phyloP scores from a whole-genome alignment of 768 basidiomycete genomes.

The Pleurotus platypus region DNA sequence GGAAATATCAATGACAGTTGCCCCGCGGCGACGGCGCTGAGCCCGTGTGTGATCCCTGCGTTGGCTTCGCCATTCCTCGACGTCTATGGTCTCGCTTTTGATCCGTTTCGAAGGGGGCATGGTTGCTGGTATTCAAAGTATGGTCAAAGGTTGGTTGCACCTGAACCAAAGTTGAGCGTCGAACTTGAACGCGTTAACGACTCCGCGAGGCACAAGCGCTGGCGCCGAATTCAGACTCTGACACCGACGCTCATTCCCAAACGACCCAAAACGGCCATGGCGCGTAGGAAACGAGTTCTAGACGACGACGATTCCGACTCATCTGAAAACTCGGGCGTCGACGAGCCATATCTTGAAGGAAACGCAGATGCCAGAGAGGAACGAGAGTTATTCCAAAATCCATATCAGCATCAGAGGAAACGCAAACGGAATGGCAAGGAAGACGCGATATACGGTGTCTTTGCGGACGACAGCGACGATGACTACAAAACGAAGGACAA shows the following conservation, averaged over 20 bases:
- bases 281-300: conserved; percentile 72
- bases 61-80: too few species aligned
- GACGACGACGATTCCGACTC: conserved; percentile 73
- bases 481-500: conserved; percentile 34
- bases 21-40: too few species aligned
- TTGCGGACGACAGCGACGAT: conserved; percentile 69
- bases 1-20: too few species aligned
- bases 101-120: too few species aligned
- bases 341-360: conserved; percentile 40
- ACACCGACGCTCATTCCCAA: neutral
- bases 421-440: conserved; percentile 65
- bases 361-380: conserved; percentile 70
- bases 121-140: too few species aligned
- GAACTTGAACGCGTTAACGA: neutral
- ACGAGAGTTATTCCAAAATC: conserved; percentile 71
- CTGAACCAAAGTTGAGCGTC: too few species aligned
- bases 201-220: neutral
- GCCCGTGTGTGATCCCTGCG: too few species aligned
- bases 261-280: conserved; percentile 40
- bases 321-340: conserved; percentile 52
- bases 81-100: too few species aligned
- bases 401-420: conserved; percentile 64
- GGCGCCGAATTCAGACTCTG: neutral
- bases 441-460: conserved; percentile 73
- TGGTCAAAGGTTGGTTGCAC: too few species aligned